These are phyloP conservation scores for Neopestalotiopsis clavispora DNA, from an alignment of 2,329 filamentous ascomycete genomes.

Conservation along the genomic window DNA sequence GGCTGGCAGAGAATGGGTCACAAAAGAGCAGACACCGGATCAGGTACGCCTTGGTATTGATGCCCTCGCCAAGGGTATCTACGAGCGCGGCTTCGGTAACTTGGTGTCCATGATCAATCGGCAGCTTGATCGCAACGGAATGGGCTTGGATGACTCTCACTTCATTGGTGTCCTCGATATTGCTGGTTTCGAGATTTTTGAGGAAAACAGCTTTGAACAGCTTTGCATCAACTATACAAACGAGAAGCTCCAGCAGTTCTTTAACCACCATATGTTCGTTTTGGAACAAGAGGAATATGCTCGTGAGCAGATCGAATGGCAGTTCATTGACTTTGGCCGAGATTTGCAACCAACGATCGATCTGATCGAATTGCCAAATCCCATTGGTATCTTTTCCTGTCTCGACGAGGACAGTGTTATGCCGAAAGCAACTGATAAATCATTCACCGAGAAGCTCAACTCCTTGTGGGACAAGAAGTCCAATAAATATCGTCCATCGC, in stretches of 20 bases:
- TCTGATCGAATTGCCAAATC: constrained; percentile 92
- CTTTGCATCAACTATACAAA: constrained; percentile 99
- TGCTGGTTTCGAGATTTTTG: constrained; percentile 98
- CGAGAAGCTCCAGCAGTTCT: constrained; percentile 98
- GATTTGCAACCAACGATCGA: constrained; percentile 98
- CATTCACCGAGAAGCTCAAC: constrained; percentile 97
- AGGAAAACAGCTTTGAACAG: constrained; percentile 98
- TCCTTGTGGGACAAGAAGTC: constrained; percentile 96
- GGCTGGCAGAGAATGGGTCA: constrained; percentile 96
- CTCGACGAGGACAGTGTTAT: constrained; percentile 98
- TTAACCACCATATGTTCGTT: constrained; percentile 99
- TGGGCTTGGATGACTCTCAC: constrained; percentile 83
- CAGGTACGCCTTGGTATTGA: constrained; percentile 91
- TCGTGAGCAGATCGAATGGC: constrained; percentile 97
- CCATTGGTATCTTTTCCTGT: constrained; percentile 98
- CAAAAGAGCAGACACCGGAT: constrained; percentile 96
- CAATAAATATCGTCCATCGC: constrained; percentile 86
- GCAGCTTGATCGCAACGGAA: constrained; percentile 85
- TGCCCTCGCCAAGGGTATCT: constrained; percentile 94
- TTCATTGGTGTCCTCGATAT: constrained; percentile 99
- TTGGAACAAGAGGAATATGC: constrained; percentile 98
- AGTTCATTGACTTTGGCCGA: constrained; percentile 98
- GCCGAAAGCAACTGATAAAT: constrained; percentile 97
- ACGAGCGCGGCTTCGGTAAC: constrained; percentile 93
- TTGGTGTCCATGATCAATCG: constrained; percentile 90